These are phyloP conservation scores for Mucuna pruriens DNA, from an alignment of 306 rosid genomes.

Conservation along the genomic window DNA sequence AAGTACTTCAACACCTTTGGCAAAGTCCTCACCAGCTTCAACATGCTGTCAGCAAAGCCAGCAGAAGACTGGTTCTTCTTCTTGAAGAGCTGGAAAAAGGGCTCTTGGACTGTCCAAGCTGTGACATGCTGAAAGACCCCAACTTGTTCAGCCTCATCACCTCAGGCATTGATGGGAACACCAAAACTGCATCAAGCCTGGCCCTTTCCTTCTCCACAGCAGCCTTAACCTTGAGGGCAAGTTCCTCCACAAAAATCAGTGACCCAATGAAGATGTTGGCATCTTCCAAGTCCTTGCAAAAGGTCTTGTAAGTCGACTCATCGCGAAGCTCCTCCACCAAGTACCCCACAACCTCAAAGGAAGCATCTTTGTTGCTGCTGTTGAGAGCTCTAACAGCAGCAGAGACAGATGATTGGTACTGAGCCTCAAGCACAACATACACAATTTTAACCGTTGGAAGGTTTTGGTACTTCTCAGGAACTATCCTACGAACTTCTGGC, in stretches of 20 bases:
- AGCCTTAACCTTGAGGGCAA: slow-evolving; percentile 9
- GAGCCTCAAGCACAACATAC: slow-evolving; percentile 7
- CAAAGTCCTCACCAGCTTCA: slow-evolving; percentile 14
- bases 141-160: not conserved
- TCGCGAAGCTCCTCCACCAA: slow-evolving; percentile 5
- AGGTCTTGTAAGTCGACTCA: not conserved
- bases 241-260: slow-evolving; percentile 10
- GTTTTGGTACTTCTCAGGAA: not conserved
- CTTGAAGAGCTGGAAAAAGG: slow-evolving; percentile 4
- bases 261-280: not conserved
- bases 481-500: not conserved
- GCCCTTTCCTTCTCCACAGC: slow-evolving; percentile 2
- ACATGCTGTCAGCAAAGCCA: not conserved
- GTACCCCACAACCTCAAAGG: slow-evolving; percentile 5
- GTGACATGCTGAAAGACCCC: slow-evolving; percentile 7
- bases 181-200: slow-evolving; percentile 7
- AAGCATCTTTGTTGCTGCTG: not conserved
- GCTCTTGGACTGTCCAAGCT: slow-evolving; percentile 2
- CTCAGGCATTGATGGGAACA: slow-evolving; percentile 12
- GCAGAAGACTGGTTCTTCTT: slow-evolving; percentile 4
- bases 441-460: not conserved
- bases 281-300: slow-evolving; percentile 15
- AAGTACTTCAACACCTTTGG: slow-evolving; percentile 8
- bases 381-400: not conserved
- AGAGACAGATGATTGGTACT: slow-evolving; percentile 4